Base-by-base conservation (phyloP, 192 early-diverging fungal species). In the Piromyces finnis region DNA sequence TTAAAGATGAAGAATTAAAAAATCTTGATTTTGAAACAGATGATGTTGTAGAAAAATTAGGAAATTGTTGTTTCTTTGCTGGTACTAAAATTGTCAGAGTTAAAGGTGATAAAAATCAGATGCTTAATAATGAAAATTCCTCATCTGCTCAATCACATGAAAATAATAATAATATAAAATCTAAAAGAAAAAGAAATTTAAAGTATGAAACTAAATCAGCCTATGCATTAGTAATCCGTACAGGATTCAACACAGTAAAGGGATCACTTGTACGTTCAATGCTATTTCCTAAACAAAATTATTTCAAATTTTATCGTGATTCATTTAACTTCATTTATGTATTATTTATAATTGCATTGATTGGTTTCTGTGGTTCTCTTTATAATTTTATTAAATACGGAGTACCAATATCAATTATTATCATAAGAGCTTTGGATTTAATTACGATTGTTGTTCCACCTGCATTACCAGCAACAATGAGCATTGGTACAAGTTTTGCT, bases 381-480 rank as follows among this genome's bases (percentile, higher is more conserved):
- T 88, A 93, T 84, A 94, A 96, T 85, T 99, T 99, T 87, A 84
- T 97, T 84, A 86, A 90, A 12, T 88, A 95, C 79, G 92, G 91
- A 5, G 89, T 96, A 12, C 86, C 89, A 30, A 84, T 88, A 79
- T 83, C 85, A 28, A 87, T 90, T 16, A 96, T 98, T 84, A 86
- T 94, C 28, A 83, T 97, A 12, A 91, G 97, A n/a, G 96, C 98
- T 3, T 85, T 98, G 80, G 98, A 99, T 87, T 86, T 99, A 51
- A 91, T 98, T 82, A 98, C 98, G 1, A 95, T 99, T 78, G 95
- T 96, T 0, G 95, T 99, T 2, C 98, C 98, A 27, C 95, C 96
- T 0, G 96, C 98, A 0, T 84, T 99, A 30, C 98, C 98, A 0
- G 96, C 97, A 5, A 98, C 98, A 12, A 96, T 99, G 94, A 93